Conservation (phyloP, 2,329 filamentous ascomycete species). For the Colletotrichum higginsianum region DNA sequence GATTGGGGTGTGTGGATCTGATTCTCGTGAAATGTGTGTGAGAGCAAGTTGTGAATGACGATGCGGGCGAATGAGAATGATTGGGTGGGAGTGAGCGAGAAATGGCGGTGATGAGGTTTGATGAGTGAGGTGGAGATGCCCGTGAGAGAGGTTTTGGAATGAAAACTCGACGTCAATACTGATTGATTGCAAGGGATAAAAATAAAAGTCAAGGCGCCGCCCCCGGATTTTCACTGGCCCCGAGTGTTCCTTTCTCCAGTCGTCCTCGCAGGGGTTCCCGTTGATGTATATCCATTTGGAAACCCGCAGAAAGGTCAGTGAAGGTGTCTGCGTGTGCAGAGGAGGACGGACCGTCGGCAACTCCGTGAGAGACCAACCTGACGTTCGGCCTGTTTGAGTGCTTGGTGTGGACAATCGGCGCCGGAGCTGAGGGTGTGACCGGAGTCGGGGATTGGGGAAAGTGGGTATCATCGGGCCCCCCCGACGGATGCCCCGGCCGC, state of each 20-base stretch:
- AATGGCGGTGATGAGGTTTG: not conserved
- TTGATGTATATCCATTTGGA: too few relatives aligned
- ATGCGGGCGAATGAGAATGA: not conserved
- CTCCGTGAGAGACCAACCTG: too few relatives aligned
- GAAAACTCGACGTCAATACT: not conserved
- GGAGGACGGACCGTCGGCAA: not conserved
- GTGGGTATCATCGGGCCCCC: not conserved
- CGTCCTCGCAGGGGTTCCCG: not conserved
- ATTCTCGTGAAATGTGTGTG: not conserved
- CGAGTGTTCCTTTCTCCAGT: not conserved
- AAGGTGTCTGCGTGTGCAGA: too few relatives aligned
- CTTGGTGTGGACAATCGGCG: not conserved
- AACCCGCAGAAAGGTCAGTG: not conserved
- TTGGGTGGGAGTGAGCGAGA: not conserved
- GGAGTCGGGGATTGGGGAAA: not conserved
- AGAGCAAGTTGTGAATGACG: not conserved
- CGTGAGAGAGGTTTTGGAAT: not conserved
- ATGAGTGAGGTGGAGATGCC: not conserved
- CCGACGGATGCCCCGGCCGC: not conserved
- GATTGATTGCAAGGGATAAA: not conserved
- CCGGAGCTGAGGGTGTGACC: not conserved
- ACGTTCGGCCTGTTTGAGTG: not conserved
- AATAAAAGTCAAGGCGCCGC: not conserved
- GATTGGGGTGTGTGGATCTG: not conserved
- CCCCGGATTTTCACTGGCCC: slow-evolving; percentile 2